These are phyloP conservation scores for Otatea glauca DNA, from an alignment of 176 grass and related monocot species.

Conservation along the genomic window DNA sequence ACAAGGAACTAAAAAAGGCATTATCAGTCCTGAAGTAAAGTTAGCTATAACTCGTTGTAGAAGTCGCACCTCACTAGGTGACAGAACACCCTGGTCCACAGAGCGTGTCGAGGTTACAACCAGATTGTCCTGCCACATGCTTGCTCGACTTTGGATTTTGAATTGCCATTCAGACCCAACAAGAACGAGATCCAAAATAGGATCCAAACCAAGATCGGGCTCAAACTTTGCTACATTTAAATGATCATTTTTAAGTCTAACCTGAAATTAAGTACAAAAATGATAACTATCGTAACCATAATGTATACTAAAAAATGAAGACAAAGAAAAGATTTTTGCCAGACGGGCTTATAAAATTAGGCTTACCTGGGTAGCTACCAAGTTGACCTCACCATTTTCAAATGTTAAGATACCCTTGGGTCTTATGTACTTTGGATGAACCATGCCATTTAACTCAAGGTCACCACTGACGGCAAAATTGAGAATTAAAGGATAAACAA, in stretches of 20 bases:
- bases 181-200: conserved; percentile 86
- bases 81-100: conserved; percentile 93
- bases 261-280: conserved; percentile 60
- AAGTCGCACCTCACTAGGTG: conserved; percentile 78
- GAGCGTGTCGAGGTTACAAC: conserved; percentile 86
- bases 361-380: conserved; percentile 94
- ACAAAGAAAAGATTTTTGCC: background rate
- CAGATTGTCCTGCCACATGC: conserved; percentile 97
- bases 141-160: conserved; percentile 94
- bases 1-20: conserved; percentile 31
- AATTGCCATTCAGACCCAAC: conserved; percentile 99
- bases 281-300: conserved; percentile 22
- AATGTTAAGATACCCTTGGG: conserved; percentile 93
- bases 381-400: conserved; percentile 97
- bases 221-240: conserved; percentile 96
- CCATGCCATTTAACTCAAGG: conserved; percentile 87
- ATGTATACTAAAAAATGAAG: conserved; percentile 19
- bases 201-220: conserved; percentile 98
- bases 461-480: conserved; percentile 96
- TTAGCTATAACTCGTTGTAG: background rate
- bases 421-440: conserved; percentile 89
- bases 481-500: conserved; percentile 96
- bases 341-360: conserved; percentile 33
- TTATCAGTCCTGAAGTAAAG: conserved; percentile 15
- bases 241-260: conserved; percentile 93